Base-by-base conservation (phyloP, 2,329 filamentous ascomycete genomes). In the Nigrospora sphaerica region DNA sequence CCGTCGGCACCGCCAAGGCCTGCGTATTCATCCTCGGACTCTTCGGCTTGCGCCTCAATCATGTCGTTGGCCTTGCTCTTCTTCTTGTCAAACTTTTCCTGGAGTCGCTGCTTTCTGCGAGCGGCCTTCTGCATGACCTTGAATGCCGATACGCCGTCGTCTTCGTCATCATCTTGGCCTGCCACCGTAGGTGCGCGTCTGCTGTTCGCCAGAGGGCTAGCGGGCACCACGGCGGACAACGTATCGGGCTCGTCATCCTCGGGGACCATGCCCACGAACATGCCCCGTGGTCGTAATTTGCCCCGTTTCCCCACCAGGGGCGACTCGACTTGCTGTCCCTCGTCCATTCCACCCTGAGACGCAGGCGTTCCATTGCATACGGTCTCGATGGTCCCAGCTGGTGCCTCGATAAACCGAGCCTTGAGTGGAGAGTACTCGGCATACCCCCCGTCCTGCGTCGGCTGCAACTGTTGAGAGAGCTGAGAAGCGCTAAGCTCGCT, bases 11-110 rank as follows among this genome's bases (percentile, higher is more conserved):
- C 93, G 54, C 93, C 93, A 11, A 98, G 74, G 5, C 93, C 93
- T 35, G 91, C 92, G 63, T 97, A 98, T 65, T 98, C 93, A 62
- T 98, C 93, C 62, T 98, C 95, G 0, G 93, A 98, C 67, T 98
- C 93, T 57, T 95, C 88, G 50, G 93, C 92, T 62, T 95, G 90
- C 54, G 96, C 93, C 54, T 97, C 81, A 34, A 98, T 76, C 77
- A 95, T 87, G 19, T 85, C 83, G 58, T 83, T 90, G 1, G 91
- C 92, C 61, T 87, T 84, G 68, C 88, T 95, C 63, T 86, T 91
- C 66, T 89, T 91, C 65, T 85, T 88, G 67, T 95, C 79, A 56
- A 90, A 95, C 1, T 74, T 71, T 14, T 76, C 72, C n/a, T 63
- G 60, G 42, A 61, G 57, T 10, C 70, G 68, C 44, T 75, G 72